Conservation (phyloP, 345 rosid species). For the Ailanthus altissimus region DNA sequence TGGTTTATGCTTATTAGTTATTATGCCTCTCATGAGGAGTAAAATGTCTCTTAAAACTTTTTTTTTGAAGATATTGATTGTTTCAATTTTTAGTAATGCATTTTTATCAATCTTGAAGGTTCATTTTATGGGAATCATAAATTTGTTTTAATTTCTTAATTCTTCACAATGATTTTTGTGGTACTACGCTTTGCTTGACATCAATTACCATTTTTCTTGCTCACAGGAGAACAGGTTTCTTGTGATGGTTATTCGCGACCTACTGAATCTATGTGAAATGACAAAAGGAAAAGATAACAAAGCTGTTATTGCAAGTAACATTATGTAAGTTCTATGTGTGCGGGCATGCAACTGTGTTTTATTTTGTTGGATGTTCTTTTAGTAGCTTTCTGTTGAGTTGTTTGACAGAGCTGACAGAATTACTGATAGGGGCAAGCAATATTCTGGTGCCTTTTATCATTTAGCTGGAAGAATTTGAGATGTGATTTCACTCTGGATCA, state of each 20-base stretch:
- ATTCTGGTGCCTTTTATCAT: neutral
- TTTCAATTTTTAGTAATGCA: neutral
- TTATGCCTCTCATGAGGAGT: neutral
- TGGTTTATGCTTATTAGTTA: neutral
- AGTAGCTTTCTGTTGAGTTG: neutral
- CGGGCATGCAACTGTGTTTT: neutral
- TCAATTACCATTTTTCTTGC: slow-evolving; percentile 8
- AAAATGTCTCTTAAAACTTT: neutral
- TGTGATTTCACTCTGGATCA: neutral
- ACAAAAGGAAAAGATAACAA: slow-evolving; percentile 98
- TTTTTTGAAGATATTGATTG: neutral
- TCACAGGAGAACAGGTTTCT: slow-evolving; percentile 97
- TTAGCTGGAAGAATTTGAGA: neutral
- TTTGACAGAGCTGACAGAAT: neutral
- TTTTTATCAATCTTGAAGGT: neutral
- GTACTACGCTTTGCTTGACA: neutral
- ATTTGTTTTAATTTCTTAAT: neutral
- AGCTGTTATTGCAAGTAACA: slow-evolving; percentile 98
- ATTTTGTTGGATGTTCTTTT: neutral
- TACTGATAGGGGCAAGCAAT: slow-evolving; percentile 2
- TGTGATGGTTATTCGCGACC: slow-evolving; percentile 97
- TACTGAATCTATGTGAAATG: slow-evolving; percentile 93
- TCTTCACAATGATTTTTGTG: neutral
- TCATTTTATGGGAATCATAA: neutral
- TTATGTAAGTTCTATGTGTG: slow-evolving; percentile 64